Percentiles rank a stretch among this genome's conserved stretches.
These are phyloP conservation scores for Ophiocordyceps australis DNA, from an alignment of 2,329 filamentous ascomycete genomes.

Conservation along the genomic window DNA sequence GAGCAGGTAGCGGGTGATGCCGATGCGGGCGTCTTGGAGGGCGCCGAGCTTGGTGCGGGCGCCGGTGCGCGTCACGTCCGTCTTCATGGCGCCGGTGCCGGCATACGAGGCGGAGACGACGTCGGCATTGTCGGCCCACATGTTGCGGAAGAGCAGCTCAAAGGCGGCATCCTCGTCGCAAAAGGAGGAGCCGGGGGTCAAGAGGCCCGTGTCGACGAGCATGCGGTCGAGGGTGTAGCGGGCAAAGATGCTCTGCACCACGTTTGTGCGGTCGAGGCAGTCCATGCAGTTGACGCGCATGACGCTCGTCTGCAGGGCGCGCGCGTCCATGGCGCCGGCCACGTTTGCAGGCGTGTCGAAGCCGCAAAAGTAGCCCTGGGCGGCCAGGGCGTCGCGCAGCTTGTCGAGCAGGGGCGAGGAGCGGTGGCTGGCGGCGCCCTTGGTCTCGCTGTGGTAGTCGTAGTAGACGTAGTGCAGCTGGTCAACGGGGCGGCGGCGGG, in stretches of 20 bases:
- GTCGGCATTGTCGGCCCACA: constrained; percentile 98
- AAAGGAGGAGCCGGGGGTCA: constrained; percentile 59
- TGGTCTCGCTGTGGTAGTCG: constrained; percentile 96
- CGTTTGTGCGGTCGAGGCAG: constrained; percentile 92
- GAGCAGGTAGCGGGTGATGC: constrained; percentile 69
- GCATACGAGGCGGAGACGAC: constrained; percentile 86
- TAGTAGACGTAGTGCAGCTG: constrained; percentile 94
- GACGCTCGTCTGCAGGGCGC: constrained; percentile 69
- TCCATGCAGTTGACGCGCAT: constrained; percentile 99
- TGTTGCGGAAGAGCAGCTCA: constrained; percentile 82
- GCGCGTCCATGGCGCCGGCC: constrained; percentile 58
- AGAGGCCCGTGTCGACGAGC: constrained; percentile 66
- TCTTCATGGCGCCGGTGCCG: constrained; percentile 93
- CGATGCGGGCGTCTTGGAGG: constrained; percentile 74
- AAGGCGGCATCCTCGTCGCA: constrained; percentile 62
- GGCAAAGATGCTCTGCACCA: constrained; percentile 93
- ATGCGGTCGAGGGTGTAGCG: constrained; percentile 79
- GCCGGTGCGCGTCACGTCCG: constrained; percentile 89
- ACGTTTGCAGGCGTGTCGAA: constrained; percentile 62
- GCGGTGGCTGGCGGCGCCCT: constrained; percentile 84
- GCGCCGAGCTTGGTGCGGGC: constrained; percentile 72
- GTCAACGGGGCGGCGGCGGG: constrained; percentile 48
- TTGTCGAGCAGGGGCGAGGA: constrained; percentile 74
- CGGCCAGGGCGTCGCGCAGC: constrained; percentile 55
- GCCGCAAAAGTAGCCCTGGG: constrained; percentile 84